A percentile compares a stretch with the other conserved stretches of the same genome.
Evolutionary conservation across 108 stramenopile genomes (phyloP).

Genomic region (Parietichytrium sp.): DNA sequence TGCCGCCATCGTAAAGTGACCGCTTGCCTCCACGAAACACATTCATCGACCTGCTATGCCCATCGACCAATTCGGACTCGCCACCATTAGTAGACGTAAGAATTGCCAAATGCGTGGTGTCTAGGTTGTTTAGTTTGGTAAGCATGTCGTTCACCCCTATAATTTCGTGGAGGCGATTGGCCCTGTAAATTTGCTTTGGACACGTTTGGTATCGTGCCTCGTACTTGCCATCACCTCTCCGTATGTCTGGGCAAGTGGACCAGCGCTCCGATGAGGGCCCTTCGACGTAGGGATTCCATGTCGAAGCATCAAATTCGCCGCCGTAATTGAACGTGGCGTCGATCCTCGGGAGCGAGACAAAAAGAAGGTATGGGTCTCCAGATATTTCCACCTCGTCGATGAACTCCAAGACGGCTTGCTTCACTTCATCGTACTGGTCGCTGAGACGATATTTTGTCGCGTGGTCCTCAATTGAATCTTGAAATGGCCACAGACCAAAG

Average conservation of each 20-base stretch:
- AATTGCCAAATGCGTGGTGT: too few relatives aligned
- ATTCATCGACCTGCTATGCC: background rate
- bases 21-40: background rate
- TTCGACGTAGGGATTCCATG: background rate
- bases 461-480: background rate
- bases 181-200: background rate
- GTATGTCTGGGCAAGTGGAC: constrained; percentile 1
- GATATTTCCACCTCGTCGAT: background rate
- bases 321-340: constrained; percentile 19
- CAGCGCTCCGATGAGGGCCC: constrained; percentile 20
- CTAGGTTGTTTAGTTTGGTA: too few relatives aligned
- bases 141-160: background rate
- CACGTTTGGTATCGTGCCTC: background rate
- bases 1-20: constrained; percentile 34
- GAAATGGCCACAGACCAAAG: constrained; percentile 26
- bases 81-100: background rate
- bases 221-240: background rate
- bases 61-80: background rate
- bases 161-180: constrained; percentile 6
- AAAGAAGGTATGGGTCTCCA: background rate
- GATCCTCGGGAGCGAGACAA: background rate
- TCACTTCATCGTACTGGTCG: background rate
- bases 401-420: background rate
- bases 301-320: background rate
- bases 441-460: background rate